These are phyloP conservation scores for Wallacemonas sp. DNA, from an alignment of 208 protist species.

Conservation along the genomic window DNA sequence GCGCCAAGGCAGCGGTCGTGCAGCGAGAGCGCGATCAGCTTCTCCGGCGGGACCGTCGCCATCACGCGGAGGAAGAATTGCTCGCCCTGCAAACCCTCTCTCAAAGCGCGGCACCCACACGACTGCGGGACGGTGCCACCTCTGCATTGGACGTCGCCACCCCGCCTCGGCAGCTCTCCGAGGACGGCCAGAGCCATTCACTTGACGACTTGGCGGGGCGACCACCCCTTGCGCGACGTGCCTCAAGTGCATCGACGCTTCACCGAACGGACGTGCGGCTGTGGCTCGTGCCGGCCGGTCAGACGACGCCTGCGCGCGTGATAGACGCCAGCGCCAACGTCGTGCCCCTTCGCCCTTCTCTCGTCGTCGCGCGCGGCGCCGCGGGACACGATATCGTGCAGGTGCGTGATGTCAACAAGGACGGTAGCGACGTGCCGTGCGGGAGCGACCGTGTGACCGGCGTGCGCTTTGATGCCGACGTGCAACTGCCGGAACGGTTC, in stretches of 20 bases:
- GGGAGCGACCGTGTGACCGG: background rate
- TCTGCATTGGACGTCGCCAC: background rate
- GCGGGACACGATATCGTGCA: background rate
- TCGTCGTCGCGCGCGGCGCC: background rate
- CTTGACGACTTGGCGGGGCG: background rate
- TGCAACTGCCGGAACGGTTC: conserved; percentile 23
- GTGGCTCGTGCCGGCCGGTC: conserved; percentile 16
- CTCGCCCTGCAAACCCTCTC: conserved; percentile 3
- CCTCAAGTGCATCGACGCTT: background rate
- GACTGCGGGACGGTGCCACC: background rate
- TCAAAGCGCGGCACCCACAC: background rate
- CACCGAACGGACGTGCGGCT: background rate
- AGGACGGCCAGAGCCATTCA: too few species aligned
- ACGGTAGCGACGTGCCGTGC: background rate
- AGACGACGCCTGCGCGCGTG: background rate
- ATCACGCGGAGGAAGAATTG: conserved; percentile 29
- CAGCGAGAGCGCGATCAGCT: conserved; percentile 42
- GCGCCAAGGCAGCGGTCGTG: conserved; percentile 37
- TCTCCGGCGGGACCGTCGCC: conserved; percentile 36
- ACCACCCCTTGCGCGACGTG: conserved; percentile 1
- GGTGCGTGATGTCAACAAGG: background rate
- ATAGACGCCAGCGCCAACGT: background rate
- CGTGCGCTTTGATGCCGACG: conserved; percentile 27
- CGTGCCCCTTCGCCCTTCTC: background rate
- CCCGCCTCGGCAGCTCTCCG: too few species aligned